Evolutionary conservation across 2,329 filamentous ascomycete species (phyloP), one percentile per base, ranked within the genome.

Genomic region (Cordyceps cicadae): DNA sequence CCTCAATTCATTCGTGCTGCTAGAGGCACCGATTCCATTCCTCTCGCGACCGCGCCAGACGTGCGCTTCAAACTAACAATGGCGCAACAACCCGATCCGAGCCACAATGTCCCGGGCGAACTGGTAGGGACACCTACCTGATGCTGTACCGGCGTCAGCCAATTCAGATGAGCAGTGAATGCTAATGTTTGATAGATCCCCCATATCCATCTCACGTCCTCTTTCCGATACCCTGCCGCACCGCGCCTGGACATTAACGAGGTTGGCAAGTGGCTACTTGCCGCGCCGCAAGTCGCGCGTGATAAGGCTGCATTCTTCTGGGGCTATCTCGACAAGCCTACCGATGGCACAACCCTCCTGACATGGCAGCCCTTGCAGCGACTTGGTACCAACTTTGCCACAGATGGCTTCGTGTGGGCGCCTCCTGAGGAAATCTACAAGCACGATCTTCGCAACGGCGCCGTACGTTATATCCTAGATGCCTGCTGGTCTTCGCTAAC

Each of bases 371-470:
- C 93, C 2, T 79, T 88, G 57, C 82, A 87, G 67, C 83, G 87
- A 62, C 74, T 89, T 60, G 85, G 84, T 4, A 86, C 83, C 1
- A 87, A 86, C 67, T 96, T 92, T 70, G 87, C 93, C 9, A 96
- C 89, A 41, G 93, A 99, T 77, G 94, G 94, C 52, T 95, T 92
- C 72, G 81, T 97, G 19, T 99, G 92, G 92, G 87, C 87, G 17
- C 89, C 92, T 66, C 83, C 85, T 6, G 93, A 99, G 75, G 81
- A 87, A 58, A 84, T 84, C 49, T 93, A 87, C 66, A 86, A 87
- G 64, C 86, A 92, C 63, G 88, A 95, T 60, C 75, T 86, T 62
- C 82, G 87, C 63, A 81, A 84, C 65, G 81, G 80, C 55, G 69
- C 84, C 71, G 82, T 85, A 77, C 59, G 81, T 45, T 14, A 37